Conservation (phyloP, 306 rosid species). For the Sicyos edulis region DNA sequence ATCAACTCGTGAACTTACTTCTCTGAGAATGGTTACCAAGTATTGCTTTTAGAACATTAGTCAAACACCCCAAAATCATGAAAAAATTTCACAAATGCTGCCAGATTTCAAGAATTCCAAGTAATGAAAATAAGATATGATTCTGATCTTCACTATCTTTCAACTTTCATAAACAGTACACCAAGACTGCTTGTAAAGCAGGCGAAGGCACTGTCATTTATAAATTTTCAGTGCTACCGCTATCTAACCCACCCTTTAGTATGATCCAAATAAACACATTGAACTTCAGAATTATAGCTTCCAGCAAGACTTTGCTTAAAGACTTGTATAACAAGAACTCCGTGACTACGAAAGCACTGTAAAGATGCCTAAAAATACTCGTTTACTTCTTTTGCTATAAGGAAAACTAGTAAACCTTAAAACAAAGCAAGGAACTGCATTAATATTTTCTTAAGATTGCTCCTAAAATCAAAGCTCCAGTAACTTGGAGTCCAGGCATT, state of each 20-base stretch:
- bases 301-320: background rate
- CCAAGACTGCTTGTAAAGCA: no score
- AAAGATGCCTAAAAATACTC: background rate
- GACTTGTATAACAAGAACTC: background rate
- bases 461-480: no score
- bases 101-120: background rate
- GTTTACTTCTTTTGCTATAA: background rate
- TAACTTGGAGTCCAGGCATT: no score
- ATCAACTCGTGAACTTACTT: conserved; percentile 7
- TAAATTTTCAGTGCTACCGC: background rate
- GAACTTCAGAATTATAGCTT: background rate
- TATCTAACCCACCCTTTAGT: background rate
- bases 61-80: background rate
- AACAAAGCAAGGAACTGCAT: conserved; percentile 10
- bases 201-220: no score
- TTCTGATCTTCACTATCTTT: no score
- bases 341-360: background rate
- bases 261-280: background rate
- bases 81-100: background rate
- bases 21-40: background rate
- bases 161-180: no score
- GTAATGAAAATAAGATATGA: background rate
- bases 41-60: background rate
- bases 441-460: no score
- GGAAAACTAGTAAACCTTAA: background rate